Base-by-base conservation (phyloP, 257 asterid genomes). In the Jacaranda mimosifolia region DNA sequence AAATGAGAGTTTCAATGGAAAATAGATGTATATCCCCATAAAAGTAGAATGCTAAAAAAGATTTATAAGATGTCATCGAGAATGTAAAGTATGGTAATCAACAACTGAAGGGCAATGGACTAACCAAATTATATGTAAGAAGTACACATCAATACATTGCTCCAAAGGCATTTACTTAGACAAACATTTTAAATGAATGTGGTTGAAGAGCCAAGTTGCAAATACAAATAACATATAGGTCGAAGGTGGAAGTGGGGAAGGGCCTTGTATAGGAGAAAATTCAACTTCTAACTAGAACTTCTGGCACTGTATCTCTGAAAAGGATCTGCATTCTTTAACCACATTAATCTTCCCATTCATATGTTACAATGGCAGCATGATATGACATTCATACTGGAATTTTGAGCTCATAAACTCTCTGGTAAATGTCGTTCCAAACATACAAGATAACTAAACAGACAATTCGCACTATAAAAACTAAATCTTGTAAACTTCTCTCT, bases 1-100 rank as follows among this genome's bases (percentile, higher is more conserved):
- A 76, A 76, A 57, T 13, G 14, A 18, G 68, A 7, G 10, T 9
- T 57, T 13, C 57, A 51, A 73, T 69, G 26, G n/a, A 21, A 60
- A 19, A 19, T 45, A 39, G 6, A 62, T 15, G 60, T 45, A 46
- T 15, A 13, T 13, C 8, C 15, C 9, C 74, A 76, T n/a, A 45
- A 18, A n/a, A n/a, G 40, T 51, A 74, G 18, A 68, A 26, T 13
- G 62, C 49, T 49, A 53, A 63, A 21, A 21, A 21, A n/a, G 32
- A 56, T 56, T 68, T 3, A 40, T 7, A 58, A 51, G 62, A 63
- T 51, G 49, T 15, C 53, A 53, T 38, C 19, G 36, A n/a, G 18
- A 63, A 66, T 4, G 32, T 17, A 5, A 68, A 74, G 57, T 42
- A 9, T 0, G 9, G 15, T 36, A 6, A 35, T 68, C 19, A 82